Percentiles rank a stretch among this genome's conserved stretches.
These are phyloP conservation scores for Amanita molliuscula DNA, from an alignment of 768 basidiomycete species.

Conservation along the genomic window DNA sequence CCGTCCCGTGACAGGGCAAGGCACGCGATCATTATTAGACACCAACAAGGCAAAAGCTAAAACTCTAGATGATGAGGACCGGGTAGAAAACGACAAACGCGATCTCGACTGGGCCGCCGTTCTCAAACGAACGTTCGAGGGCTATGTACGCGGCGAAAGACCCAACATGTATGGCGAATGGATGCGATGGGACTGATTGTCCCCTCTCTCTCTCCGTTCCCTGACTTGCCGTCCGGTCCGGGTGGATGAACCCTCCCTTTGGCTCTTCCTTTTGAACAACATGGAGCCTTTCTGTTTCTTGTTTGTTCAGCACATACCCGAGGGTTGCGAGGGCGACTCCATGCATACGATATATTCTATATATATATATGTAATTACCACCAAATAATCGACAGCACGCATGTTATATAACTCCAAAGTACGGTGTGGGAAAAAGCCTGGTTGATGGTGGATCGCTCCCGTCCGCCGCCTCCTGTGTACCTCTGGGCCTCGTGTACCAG, in stretches of 20 bases:
- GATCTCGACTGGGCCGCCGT: constrained; percentile 85
- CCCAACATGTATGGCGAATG: constrained; percentile 93
- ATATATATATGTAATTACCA: constrained; percentile 6
- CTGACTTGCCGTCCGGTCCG: neutral
- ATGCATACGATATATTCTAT: constrained; percentile 3
- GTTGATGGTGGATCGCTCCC: neutral
- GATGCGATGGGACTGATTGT: constrained; percentile 28
- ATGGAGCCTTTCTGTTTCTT: neutral
- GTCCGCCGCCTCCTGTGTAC: neutral
- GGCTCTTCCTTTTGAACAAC: neutral
- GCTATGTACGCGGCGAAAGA: constrained; percentile 73
- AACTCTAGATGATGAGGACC: constrained; percentile 17
- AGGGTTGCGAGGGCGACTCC: neutral
- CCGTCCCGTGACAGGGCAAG: neutral
- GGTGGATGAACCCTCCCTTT: neutral
- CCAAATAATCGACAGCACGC: neutral
- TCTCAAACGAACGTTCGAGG: constrained; percentile 90
- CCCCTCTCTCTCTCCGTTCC: neutral
- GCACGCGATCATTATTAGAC: neutral
- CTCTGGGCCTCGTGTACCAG: neutral
- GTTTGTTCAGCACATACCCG: constrained; percentile 3
- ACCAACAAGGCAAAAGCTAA: neutral
- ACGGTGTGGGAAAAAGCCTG: neutral
- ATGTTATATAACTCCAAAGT: neutral
- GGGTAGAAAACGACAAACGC: constrained; percentile 49